Evolutionary conservation across 768 basidiomycete genomes (phyloP), one percentile per base, ranked within the genome.

Genomic region (Steccherinum ochraceum): DNA sequence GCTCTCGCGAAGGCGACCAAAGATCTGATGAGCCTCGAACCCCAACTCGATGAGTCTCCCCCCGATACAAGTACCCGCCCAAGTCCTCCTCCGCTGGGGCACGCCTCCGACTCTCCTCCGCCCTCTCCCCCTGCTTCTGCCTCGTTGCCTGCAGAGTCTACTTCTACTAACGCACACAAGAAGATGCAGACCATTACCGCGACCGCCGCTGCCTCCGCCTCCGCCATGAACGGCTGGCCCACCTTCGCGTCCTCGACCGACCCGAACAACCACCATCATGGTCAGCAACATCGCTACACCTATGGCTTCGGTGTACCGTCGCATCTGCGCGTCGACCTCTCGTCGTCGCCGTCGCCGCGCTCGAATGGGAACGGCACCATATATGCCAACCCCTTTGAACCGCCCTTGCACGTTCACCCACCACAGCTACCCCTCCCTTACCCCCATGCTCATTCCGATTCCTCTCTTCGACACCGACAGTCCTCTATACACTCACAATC

Each of bases 1-100:
- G 81, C 82, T 1, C 75, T 92, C 49, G 69, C 84, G 48, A 86
- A 84, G 67, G 88, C 88, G 0, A 91, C 89, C 0, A 89, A 86
- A 65, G 86, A 90, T 65, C 78, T 92, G 41, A 89, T 92, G 82
- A 73, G 85, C 3, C 72, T 89, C 23, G 85, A 85, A 60, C 2
- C 47, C 61, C 56, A 12, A 57, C 53, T 30, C 65, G 58, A 35
- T 16, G 30, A 30, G 53, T 21, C 45, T 59, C 21, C 13, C 59
- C 21, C 13, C 59, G 65, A 3, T 67, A 64, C 50, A 73, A 73
- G 54, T 69, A 71, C 41, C 58, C 61, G 50, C 65, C 62, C 4
- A 52, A 49, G 41, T 60, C 52, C 2, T 41, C 49, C 19, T 46
- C 53, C 13, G 30, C 43, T 24, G 16, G 53, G 49, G 25, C 53